Base-by-base conservation (phyloP, 2,329 filamentous ascomycete species). In the Clarireedia monteithiana region DNA sequence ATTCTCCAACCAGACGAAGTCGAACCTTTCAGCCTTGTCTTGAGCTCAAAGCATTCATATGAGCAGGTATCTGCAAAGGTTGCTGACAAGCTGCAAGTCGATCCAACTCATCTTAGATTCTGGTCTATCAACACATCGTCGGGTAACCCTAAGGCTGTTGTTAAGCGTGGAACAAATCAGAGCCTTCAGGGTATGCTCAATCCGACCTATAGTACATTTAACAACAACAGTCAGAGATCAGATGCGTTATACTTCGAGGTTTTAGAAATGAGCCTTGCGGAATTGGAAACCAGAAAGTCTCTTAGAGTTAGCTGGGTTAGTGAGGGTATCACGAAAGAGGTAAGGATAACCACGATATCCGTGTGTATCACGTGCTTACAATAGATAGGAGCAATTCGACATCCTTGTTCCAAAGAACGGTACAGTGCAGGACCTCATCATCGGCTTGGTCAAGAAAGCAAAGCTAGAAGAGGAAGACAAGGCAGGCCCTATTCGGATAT, bases 171-270 rank as follows among this genome's bases (percentile, higher is more conserved):
- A 70, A 79, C 39, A 24, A 48, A 69, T 58, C 81, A 86, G 57
- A 95, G 79, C n/a, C 76, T 99, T 12, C 79, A 81, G 52, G 84
- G 83, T 60, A 95, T 97, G 46, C 78, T 99, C 15, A 85, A 83
- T 59, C 85, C 88, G 10, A 82, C 85, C 52, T 89, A 88, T 53
- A 84, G 83, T 62, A 80, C 80, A 10, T 87, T 90, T 62, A 79
- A 86, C 50, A 88, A 84, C 63, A 80, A 81, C 56, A 84, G 79
- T 34, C 88, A 91, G 67, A 81, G 85, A 54, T 74, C 80, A 20
- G 92, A 97, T 71, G 83, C 86, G 0, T 77, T 99, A 52, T 97
- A 86, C 70, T 99, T 91, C 68, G 94, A 99, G 70, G 83, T 97
- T 27, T 75, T 99, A 42, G 94, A 99, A 60, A 95, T 96, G 77